These are phyloP conservation scores for Firmiana major DNA, from an alignment of 345 rosid genomes.

Conservation along the genomic window DNA sequence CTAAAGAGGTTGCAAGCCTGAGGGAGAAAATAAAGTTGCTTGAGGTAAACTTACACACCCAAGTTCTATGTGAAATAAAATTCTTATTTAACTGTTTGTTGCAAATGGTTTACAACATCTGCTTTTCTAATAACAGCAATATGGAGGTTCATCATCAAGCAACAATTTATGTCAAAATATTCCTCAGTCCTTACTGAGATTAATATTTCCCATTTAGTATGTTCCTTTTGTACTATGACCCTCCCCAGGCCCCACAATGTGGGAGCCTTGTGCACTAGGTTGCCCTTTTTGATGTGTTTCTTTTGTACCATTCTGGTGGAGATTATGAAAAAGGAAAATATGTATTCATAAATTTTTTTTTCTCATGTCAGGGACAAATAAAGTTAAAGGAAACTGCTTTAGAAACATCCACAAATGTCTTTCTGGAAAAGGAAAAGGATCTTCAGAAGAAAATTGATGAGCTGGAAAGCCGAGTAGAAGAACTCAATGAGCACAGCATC, in stretches of 20 bases:
- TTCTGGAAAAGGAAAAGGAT: constrained; percentile 58
- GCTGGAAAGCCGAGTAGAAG: constrained; percentile 50
- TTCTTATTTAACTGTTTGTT: not conserved
- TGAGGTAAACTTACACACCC: constrained; percentile 45
- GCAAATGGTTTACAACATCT: not conserved
- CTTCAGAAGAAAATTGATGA: constrained; percentile 51
- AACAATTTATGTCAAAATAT: not conserved
- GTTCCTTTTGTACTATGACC: not conserved
- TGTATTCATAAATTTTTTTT: constrained; percentile 1
- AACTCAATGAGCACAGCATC: constrained; percentile 29
- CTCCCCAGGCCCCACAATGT: no score
- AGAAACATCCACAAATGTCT: constrained; percentile 48
- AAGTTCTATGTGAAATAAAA: not conserved
- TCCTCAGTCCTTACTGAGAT: not conserved
- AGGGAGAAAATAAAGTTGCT: constrained; percentile 55
- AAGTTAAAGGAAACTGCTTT: constrained; percentile 55
- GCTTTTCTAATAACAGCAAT: not conserved
- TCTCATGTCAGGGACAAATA: constrained; percentile 52
- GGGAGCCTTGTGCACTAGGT: no score
- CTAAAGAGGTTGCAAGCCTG: constrained; percentile 56
- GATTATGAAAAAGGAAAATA: not conserved
- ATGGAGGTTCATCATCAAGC: not conserved
- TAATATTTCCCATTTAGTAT: not conserved
- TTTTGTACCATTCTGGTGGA: not conserved
- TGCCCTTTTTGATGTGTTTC: no score